These are phyloP conservation scores for Talaromyces sp. DNA, from an alignment of 2,329 filamentous ascomycete genomes.

Conservation along the genomic window DNA sequence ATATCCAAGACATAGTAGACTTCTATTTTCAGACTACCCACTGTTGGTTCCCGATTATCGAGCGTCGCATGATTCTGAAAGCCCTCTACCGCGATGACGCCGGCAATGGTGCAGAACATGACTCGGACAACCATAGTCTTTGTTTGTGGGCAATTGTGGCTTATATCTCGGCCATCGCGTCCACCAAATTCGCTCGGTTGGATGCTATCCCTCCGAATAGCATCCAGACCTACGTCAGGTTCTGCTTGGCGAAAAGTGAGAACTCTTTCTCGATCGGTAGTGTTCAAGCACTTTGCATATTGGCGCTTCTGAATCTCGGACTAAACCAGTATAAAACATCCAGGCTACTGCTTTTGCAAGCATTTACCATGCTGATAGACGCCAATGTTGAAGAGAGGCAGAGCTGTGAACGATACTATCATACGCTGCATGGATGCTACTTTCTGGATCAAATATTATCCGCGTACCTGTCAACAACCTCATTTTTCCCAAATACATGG, in stretches of 20 bases:
- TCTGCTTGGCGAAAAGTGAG: slow-evolving; percentile 42
- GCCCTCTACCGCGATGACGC: slow-evolving; percentile 46
- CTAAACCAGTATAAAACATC: slow-evolving; percentile 53
- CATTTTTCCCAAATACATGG: slow-evolving; percentile 4
- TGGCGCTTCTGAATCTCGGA: slow-evolving; percentile 60
- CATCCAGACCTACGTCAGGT: slow-evolving; percentile 47
- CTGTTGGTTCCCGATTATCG: slow-evolving; percentile 69
- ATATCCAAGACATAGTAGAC: slow-evolving; percentile 54
- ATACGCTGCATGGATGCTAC: slow-evolving; percentile 17
- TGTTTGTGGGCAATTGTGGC: slow-evolving; percentile 56
- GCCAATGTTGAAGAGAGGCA: slow-evolving; percentile 31
- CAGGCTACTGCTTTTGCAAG: slow-evolving; percentile 61
- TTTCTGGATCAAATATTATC: slow-evolving; percentile 24
- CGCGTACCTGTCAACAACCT: slow-evolving; percentile 38
- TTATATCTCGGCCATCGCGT: slow-evolving; percentile 42
- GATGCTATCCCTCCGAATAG: slow-evolving; percentile 43
- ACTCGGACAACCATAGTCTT: slow-evolving; percentile 4
- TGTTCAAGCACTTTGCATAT: slow-evolving; percentile 53
- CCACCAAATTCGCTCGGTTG: not conserved
- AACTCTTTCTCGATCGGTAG: slow-evolving; percentile 46
- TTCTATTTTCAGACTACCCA: slow-evolving; percentile 72
- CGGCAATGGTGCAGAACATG: slow-evolving; percentile 27
- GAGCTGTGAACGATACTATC: slow-evolving; percentile 20
- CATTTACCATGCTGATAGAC: slow-evolving; percentile 51
- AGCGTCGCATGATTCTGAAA: slow-evolving; percentile 59